Percentiles rank a stretch among this genome's conserved stretches.
Conservation (phyloP, 805 yeast species). For the Barnettozyma sucrosica region DNA sequence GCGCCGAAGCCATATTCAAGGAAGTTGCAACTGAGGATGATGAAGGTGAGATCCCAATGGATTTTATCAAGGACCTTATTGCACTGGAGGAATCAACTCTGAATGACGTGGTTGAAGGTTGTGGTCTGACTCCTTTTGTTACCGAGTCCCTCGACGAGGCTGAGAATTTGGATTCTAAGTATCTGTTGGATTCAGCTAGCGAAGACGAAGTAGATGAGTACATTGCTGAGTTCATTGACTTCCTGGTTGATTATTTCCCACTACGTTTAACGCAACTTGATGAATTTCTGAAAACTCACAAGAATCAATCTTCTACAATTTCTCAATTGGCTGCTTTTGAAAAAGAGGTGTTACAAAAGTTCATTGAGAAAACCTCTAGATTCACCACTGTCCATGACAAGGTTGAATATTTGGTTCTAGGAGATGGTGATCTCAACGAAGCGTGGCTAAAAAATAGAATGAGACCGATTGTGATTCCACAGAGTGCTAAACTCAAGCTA, state of each 20-base stretch:
- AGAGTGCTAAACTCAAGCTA: constrained; percentile 7
- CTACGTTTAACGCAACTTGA: constrained; percentile 7
- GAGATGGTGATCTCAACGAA: constrained; percentile 19
- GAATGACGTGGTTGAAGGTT: constrained; percentile 20
- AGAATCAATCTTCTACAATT: constrained; percentile 13
- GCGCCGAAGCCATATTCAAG: constrained; percentile 18
- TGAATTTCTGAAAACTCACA: not conserved
- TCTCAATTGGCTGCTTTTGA: constrained; percentile 17
- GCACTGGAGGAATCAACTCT: constrained; percentile 15
- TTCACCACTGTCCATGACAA: constrained; percentile 9
- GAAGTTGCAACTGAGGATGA: constrained; percentile 3
- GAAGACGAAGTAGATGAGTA: constrained; percentile 18
- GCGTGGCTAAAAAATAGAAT: constrained; percentile 22
- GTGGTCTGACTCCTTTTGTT: constrained; percentile 19
- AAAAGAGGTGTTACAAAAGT: constrained; percentile 9
- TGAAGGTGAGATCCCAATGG: constrained; percentile 6
- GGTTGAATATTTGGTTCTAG: constrained; percentile 16
- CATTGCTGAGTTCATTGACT: constrained; percentile 18
- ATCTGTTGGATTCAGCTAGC: constrained; percentile 11
- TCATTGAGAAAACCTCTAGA: constrained; percentile 1
- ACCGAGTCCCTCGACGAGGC: constrained; percentile 12
- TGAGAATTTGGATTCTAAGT: constrained; percentile 11
- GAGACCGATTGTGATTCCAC: constrained; percentile 17
- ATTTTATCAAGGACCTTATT: constrained; percentile 12
- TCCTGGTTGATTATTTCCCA: constrained; percentile 16